Evolutionary conservation across 2,329 filamentous ascomycete species (phyloP), one percentile per base, ranked within the genome.

Genomic region (Sporothrix pseudoabietina): DNA sequence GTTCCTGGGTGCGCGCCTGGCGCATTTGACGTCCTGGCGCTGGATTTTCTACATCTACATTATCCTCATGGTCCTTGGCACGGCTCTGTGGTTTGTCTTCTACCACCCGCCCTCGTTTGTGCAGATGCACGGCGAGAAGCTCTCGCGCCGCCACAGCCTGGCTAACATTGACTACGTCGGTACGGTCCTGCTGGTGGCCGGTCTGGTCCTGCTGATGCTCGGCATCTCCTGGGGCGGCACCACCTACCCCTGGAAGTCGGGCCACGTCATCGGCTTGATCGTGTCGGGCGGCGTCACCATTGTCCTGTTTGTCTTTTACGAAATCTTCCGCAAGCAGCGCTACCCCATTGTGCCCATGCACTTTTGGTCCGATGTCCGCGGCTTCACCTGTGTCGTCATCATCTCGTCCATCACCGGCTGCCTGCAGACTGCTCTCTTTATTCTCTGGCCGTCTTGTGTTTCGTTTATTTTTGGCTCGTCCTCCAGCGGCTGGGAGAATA

Each of bases 141-240:
- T 32, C 26, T 57, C 54, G 54, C 7, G 9, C 5, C 22, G 54
- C 8, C 54, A 57, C 54, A 30, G 54, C 22, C 54, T 57, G 54
- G 54, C 54, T 22, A 57, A 57, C 54, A 57, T 57, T 57, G 54
- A 57, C 54, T 57, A 57, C 4, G 54, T 57, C 54, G 54, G 66
- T 8, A 69, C 52, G 1, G 19, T 69, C 30, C 30, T 69, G 30
- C 22, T 49, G 47, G 52, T 52, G 3, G 66, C 66, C 30, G 66
- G 66, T 30, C 30, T 63, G 2, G 59, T 54, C 9, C 10, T 69
- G 4, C 75, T 82, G 70, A 73, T 81, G 61, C 76, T 82, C n/a
- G 80, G 80, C 30, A 75, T 81, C 12, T 76, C 81, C 71, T 82
- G 79, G 80, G 80, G 81, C 65, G 81, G 80, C 14, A 77, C 78